Evolutionary conservation across 768 basidiomycete species (phyloP), one percentile per base, ranked within the genome.

Genomic region (Termitomyces sp.): DNA sequence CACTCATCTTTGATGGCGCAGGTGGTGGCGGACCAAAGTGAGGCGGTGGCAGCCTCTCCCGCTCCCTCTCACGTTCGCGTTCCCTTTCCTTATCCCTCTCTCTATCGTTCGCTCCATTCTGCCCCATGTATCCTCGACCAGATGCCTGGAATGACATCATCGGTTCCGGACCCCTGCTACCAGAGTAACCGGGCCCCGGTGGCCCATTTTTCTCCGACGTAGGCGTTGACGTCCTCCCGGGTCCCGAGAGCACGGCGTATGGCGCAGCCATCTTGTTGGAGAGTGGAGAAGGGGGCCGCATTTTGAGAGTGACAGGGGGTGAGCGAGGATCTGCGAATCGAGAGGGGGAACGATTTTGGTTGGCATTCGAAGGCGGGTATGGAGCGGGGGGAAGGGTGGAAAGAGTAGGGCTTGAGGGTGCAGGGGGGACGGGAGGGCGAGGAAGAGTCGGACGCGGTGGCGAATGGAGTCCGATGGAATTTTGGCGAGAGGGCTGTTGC

Each of bases 1-100:
- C 69, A 61, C 74, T 75, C 72, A 82, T 75, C 62, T 81, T 82
- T 16, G 79, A 73, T 32, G 75, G 67, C 36, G 74, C 70, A 22
- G 72, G 71, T 46, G 74, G 69, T 35, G 49, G 64, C 2, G 66
- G 64, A 24, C 59, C 63, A 61, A 64, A 59, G 63, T 59, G 75
- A 32, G 75, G 74, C 58, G 72, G 58, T 63, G 69, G 62, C 12
- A 36, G 61, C 16, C 66, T 69, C 59, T 61, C 73, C 62, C 59
- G 69, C 65, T 60, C 72, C 62, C 66, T 69, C 63, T 67, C 72
- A 62, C 54, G 68, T 61, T 65, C 70, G 60, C 67, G 64, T 22
- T 66, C 71, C 45, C 66, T 67, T 33, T 51, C 65, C 45, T 70
- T 63, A 60, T 62, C 73, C 63, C 67, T 69, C 38, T 60, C 62